phyloP scores from a whole-genome alignment of 106 monocot genomes.

The Hemerocallis citrina region DNA sequence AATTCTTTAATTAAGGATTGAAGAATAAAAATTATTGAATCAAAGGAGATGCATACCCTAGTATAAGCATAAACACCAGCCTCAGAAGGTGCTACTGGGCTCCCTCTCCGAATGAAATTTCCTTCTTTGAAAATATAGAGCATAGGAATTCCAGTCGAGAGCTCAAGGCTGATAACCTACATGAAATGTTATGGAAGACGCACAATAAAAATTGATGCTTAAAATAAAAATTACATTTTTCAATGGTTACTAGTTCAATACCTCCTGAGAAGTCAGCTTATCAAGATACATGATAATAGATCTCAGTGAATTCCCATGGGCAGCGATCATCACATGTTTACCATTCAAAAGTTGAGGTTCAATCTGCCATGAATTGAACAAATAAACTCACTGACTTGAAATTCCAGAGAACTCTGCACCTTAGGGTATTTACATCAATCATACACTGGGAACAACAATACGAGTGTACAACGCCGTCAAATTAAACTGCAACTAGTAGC shows the following conservation, averaged over 20 bases:
- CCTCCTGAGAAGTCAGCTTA: constrained; percentile 89
- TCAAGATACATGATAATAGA: constrained; percentile 99
- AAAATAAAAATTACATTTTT: neutral
- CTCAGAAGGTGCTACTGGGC: constrained; percentile 78
- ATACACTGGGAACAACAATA: neutral
- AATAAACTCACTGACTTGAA: neutral
- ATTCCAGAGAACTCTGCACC: neutral
- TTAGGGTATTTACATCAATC: neutral
- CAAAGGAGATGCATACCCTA: constrained; percentile 39
- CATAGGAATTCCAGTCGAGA: constrained; percentile 96
- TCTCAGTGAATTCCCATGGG: constrained; percentile 92
- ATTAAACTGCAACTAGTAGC: too few species aligned
- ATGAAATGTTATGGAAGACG: neutral
- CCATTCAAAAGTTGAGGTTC: constrained; percentile 69
- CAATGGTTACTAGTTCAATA: constrained; percentile 6
- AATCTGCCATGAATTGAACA: constrained; percentile 38
- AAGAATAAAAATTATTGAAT: neutral
- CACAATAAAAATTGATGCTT: neutral
- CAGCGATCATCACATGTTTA: constrained; percentile 92
- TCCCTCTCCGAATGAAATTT: constrained; percentile 82
- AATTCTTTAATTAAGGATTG: neutral
- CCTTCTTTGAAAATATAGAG: constrained; percentile 95
- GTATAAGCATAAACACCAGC: constrained; percentile 91
- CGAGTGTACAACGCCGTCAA: neutral
- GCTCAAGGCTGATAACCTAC: constrained; percentile 87